A percentile compares a stretch with the other conserved stretches of the same genome.
Conservation (phyloP, 2,329 filamentous ascomycete species). For the Gaeumannomyces tritici region DNA sequence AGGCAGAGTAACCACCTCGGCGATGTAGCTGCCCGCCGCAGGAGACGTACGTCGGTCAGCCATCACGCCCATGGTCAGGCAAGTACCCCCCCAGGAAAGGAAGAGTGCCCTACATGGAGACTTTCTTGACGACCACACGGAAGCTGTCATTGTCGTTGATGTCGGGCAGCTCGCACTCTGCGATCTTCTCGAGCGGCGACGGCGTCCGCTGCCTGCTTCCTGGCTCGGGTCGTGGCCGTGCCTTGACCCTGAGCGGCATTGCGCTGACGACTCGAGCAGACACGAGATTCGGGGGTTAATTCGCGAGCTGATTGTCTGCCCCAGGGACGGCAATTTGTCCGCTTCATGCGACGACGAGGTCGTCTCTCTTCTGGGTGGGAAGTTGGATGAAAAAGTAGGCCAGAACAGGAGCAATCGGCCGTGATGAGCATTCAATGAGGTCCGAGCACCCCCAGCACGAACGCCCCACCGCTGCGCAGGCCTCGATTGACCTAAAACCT, state of each 20-base stretch:
- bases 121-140: conserved; percentile 55
- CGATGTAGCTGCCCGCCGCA: conserved; percentile 42
- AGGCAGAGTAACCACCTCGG: conserved; percentile 52
- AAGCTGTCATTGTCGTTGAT: conserved; percentile 52
- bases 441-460: background rate
- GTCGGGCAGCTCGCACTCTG: conserved; percentile 35
- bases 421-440: background rate
- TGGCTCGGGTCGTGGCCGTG: background rate
- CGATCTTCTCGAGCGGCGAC: conserved; percentile 20
- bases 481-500: background rate
- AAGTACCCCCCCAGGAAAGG: background rate
- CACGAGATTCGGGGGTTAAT: background rate
- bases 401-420: background rate
- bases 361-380: background rate
- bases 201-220: conserved; percentile 17
- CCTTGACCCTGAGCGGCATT: conserved; percentile 3
- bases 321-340: background rate
- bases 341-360: background rate
- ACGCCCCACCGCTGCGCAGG: too few relatives aligned
- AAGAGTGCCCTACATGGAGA: conserved; percentile 39
- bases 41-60: background rate
- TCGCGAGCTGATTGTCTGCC: background rate
- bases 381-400: background rate
- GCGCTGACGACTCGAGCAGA: background rate
- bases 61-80: too few relatives aligned